phyloP scores from a whole-genome alignment of 2,329 filamentous ascomycete species.

The Thermomyces lanuginosus region DNA sequence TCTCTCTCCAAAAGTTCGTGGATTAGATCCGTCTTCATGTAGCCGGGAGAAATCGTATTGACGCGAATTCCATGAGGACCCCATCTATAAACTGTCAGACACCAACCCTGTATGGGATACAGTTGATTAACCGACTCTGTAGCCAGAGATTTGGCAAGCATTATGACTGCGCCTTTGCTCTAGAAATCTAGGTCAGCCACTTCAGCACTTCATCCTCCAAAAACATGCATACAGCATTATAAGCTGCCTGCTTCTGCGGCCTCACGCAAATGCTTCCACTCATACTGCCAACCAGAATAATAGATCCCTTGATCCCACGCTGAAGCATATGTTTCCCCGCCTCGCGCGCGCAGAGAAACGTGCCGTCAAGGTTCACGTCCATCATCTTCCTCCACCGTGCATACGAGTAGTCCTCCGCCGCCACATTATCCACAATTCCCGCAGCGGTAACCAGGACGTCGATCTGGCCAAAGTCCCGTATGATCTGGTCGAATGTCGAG shows the following conservation, averaged over 20 bases:
- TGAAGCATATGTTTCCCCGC: constrained; percentile 22
- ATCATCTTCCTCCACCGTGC: constrained; percentile 20
- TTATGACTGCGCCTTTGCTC: constrained; percentile 12
- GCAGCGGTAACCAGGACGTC: constrained; percentile 27
- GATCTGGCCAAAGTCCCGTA: constrained; percentile 19
- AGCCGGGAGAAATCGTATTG: constrained; percentile 25
- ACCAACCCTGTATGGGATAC: not conserved
- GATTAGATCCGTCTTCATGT: constrained; percentile 19
- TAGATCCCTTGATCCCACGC: constrained; percentile 5
- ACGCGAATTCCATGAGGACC: constrained; percentile 22
- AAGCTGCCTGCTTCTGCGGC: constrained; percentile 23
- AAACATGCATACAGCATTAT: constrained; percentile 16
- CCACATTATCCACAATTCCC: constrained; percentile 22
- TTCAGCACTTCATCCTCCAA: not conserved
- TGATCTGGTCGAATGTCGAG: constrained; percentile 18
- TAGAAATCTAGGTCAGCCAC: not conserved
- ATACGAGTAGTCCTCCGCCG: constrained; percentile 19
- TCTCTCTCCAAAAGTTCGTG: constrained; percentile 18
- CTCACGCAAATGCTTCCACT: constrained; percentile 16
- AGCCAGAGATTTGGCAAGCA: constrained; percentile 13
- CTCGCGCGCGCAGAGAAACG: constrained; percentile 21
- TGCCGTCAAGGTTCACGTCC: constrained; percentile 22
- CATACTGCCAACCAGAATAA: constrained; percentile 16
- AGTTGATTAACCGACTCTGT: constrained; percentile 12
- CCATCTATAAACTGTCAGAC: constrained; percentile 8